Evolutionary conservation across 345 rosid species (phyloP), one percentile per base, ranked within the genome.

Genomic region (Populus davidiana): DNA sequence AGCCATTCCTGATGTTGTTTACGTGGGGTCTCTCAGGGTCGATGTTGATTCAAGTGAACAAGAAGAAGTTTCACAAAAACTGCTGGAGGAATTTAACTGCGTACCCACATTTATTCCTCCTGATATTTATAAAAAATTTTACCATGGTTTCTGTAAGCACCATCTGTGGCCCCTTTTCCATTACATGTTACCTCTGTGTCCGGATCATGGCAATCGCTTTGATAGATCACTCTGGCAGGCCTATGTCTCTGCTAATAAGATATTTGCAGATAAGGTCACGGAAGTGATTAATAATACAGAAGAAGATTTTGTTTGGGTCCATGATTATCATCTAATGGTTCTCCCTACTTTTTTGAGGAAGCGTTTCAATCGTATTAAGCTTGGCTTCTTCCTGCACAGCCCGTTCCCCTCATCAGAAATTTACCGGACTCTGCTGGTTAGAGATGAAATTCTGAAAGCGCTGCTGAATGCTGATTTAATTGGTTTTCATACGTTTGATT

Each of bases 151-250:
- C 38, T 86, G 87, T 35, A 86, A 86, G 82, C 89, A 86, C 74
- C 79, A 86, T 44, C 33, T 86, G n/a, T 86, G 89, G 89, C 89
- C 89, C 20, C 83, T 86, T 71, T 86, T 86, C 71, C 89, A 86
- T 75, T 86, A 86, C 74, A 84, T 86, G 87, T 76, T 86, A 16
- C 89, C 89, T 18, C 73, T 86, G 80, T 80, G 78, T 47, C 81
- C 83, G 3, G 89, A 84, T 69, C 71, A 73, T 56, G 85, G 89
- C 18, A 71, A 70, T 54, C 83, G 83, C 31, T 86, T 84, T 66
- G 84, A 86, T 54, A 82, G 83, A 23, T 71, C 43, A 43, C 84
- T 80, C 44, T 86, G 89, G 89, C 86, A 74, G 71, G 86, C 87
- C 6, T 86, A 84, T 74, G 81, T 86, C 31, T 82, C 86, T 0